Percentiles rank a stretch among this genome's conserved stretches.
phyloP scores from a whole-genome alignment of 2,329 filamentous ascomycete species.

The Aspergillus sp. region DNA sequence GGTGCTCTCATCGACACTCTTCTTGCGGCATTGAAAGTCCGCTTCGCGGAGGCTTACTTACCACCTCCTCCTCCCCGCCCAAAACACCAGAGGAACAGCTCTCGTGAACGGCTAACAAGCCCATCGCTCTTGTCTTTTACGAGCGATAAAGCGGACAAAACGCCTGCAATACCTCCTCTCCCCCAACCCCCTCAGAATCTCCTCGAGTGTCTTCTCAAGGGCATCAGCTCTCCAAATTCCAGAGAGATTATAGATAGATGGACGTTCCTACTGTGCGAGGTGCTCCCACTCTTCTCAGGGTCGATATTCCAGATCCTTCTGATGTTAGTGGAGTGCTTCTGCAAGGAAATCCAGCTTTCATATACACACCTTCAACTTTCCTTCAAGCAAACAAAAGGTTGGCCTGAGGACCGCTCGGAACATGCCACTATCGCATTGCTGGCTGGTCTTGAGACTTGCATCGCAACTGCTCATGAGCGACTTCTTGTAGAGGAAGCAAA shows the following conservation, averaged over 20 bases:
- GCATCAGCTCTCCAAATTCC: constrained; percentile 71
- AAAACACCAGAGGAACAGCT: constrained; percentile 36
- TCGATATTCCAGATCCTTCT: constrained; percentile 88
- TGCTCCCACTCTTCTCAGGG: constrained; percentile 77
- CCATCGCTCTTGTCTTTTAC: constrained; percentile 45
- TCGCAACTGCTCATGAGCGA: constrained; percentile 82
- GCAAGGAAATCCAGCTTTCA: constrained; percentile 68
- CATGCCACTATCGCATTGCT: constrained; percentile 67
- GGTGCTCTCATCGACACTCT: constrained; percentile 76
- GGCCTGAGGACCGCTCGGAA: constrained; percentile 55
- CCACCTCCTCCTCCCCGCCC: constrained; percentile 27
- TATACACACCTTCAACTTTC: constrained; percentile 65
- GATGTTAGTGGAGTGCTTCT: constrained; percentile 86
- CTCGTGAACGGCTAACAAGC: constrained; percentile 40
- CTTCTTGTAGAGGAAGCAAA: constrained; percentile 73
- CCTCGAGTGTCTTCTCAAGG: constrained; percentile 77
- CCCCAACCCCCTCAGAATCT: constrained; percentile 60
- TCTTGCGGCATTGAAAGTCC: constrained; percentile 68
- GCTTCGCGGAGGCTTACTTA: constrained; percentile 37
- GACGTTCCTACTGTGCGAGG: constrained; percentile 80
- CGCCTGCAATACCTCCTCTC: constrained; percentile 27
- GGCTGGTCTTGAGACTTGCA: constrained; percentile 87
- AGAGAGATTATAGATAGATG: constrained; percentile 83
- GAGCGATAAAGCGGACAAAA: constrained; percentile 44
- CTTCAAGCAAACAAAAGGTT: constrained; percentile 41